Evolutionary conservation across 306 rosid genomes (phyloP).

Genomic region (Potentilla sterilis): DNA sequence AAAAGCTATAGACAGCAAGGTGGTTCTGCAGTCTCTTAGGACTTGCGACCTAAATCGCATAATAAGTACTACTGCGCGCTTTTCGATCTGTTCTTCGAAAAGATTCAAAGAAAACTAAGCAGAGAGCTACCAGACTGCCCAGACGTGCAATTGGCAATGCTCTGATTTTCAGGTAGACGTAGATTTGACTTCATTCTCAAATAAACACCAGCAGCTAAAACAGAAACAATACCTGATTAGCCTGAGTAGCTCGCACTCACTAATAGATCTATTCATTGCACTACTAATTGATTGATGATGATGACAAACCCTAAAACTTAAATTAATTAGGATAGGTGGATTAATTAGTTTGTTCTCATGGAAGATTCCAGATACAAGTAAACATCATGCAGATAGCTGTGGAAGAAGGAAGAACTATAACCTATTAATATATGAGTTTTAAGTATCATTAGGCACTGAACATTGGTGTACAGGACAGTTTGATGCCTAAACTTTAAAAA

Average conservation of each 20-base stretch:
- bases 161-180: background rate
- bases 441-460: too few relatives aligned
- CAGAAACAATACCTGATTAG: background rate
- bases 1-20: background rate
- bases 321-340: background rate
- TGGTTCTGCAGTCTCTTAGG: background rate
- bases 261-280: too few relatives aligned
- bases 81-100: background rate
- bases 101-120: background rate
- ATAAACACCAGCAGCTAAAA: background rate
- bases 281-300: background rate
- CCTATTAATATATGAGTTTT: too few relatives aligned
- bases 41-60: background rate
- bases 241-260: background rate
- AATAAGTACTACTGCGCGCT: background rate
- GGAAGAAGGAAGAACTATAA: background rate
- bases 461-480: too few relatives aligned
- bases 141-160: background rate
- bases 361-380: background rate
- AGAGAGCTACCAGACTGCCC: background rate
- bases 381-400: background rate
- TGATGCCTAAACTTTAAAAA: too few relatives aligned
- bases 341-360: background rate
- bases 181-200: background rate
- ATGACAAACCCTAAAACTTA: background rate